Evolutionary conservation across 371 early-diverging fungal genomes (phyloP).

Genomic region (Blastocladiella emersonii): DNA sequence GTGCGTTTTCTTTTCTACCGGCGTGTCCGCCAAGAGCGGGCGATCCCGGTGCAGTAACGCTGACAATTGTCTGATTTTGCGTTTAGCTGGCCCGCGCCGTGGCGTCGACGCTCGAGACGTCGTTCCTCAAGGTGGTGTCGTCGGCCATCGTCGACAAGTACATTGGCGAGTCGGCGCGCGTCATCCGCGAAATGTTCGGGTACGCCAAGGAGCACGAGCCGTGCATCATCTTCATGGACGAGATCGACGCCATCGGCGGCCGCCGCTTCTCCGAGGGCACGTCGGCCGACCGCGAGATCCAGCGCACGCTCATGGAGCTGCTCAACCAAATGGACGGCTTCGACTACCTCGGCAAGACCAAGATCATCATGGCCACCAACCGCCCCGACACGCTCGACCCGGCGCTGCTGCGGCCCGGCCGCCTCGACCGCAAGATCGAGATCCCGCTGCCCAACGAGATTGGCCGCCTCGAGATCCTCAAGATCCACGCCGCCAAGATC

Average conservation of each 20-base stretch:
- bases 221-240: slow-evolving; percentile 99
- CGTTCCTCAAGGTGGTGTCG: slow-evolving; percentile 93
- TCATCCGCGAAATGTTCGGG: slow-evolving; percentile 98
- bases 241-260: slow-evolving; percentile 99
- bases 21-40: slow-evolving; percentile 28
- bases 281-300: slow-evolving; percentile 99
- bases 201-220: slow-evolving; percentile 99
- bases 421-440: slow-evolving; percentile 98
- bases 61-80: too few relatives aligned
- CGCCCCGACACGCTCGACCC: slow-evolving; percentile 98
- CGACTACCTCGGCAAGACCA: slow-evolving; percentile 95
- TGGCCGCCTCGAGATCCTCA: slow-evolving; percentile 93
- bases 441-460: slow-evolving; percentile 88
- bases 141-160: slow-evolving; percentile 99
- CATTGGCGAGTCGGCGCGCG: slow-evolving; percentile 95
- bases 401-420: slow-evolving; percentile 94
- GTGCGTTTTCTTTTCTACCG: too few relatives aligned
- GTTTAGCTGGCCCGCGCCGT: slow-evolving; percentile 97
- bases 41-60: too few relatives aligned
- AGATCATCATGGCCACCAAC: slow-evolving; percentile 99
- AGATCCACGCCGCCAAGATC: slow-evolving; percentile 90
- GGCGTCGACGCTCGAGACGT: slow-evolving; percentile 91
- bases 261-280: slow-evolving; percentile 98
- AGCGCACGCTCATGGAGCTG: slow-evolving; percentile 99
- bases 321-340: slow-evolving; percentile 99